Conservation (phyloP, 129 eudicot genomes). For the Saposhnikovia divaricata region DNA sequence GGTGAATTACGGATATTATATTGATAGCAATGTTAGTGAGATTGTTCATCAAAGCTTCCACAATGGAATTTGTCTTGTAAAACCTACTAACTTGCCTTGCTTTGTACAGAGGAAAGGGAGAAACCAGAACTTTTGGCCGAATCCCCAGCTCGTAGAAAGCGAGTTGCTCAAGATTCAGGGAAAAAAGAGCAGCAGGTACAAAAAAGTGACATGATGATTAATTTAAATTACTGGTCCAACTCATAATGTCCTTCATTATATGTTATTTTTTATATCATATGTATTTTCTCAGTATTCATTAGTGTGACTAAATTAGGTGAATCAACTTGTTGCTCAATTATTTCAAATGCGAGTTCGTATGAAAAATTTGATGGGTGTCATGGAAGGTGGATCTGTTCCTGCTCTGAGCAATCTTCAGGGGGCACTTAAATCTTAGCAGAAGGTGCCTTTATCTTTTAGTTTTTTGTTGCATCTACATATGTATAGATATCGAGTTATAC, state of each 20-base stretch:
- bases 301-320: constrained; percentile 44
- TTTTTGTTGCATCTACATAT: not conserved
- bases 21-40: not conserved
- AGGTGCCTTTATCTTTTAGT: constrained; percentile 35
- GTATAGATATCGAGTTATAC: not conserved
- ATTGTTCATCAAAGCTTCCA: not conserved
- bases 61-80: not conserved
- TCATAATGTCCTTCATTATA: not conserved
- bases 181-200: constrained; percentile 88
- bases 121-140: constrained; percentile 91
- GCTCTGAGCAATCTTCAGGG: constrained; percentile 75
- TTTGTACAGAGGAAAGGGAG: constrained; percentile 84
- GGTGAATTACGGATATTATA: not conserved
- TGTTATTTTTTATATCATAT: not conserved
- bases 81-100: not conserved
- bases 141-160: constrained; percentile 69
- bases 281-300: not conserved
- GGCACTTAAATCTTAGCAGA: constrained; percentile 64
- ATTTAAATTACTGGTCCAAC: not conserved
- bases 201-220: not conserved
- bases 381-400: constrained; percentile 96
- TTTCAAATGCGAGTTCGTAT: constrained; percentile 93
- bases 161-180: constrained; percentile 87
- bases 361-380: constrained; percentile 86
- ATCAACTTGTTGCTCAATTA: constrained; percentile 87